These are phyloP conservation scores for Diaporthe sp. DNA, from an alignment of 2,329 filamentous ascomycete genomes.

Conservation along the genomic window DNA sequence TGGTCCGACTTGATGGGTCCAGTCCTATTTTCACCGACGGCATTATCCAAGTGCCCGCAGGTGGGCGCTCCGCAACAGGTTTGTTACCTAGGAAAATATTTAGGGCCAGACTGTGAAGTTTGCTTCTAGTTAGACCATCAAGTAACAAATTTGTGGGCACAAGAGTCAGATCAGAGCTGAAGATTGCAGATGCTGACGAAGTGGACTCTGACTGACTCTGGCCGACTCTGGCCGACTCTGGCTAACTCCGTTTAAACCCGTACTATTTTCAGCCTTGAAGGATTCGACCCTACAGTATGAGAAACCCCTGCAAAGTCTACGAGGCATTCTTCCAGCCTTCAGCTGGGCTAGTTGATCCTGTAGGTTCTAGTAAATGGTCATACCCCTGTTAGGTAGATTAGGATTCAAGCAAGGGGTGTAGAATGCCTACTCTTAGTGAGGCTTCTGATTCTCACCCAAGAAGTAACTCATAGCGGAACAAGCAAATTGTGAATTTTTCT, in stretches of 20 bases:
- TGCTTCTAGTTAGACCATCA: not conserved
- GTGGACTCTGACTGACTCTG: not conserved
- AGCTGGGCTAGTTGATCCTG: not conserved
- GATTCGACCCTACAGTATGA: not conserved
- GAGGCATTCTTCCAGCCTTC: not conserved
- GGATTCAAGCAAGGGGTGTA: not conserved
- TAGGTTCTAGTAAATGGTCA: not conserved
- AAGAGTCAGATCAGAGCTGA: not conserved
- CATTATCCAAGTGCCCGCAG: not conserved
- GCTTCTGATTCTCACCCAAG: not conserved
- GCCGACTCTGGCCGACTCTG: too few relatives aligned
- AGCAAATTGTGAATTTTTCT: not conserved
- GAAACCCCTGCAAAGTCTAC: not conserved
- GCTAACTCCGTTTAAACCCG: not conserved
- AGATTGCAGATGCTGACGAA: not conserved
- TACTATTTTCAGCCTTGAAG: not conserved
- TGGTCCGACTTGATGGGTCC: not conserved
- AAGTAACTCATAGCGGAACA: not conserved
- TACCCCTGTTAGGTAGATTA: not conserved
- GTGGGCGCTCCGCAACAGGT: too few relatives aligned
- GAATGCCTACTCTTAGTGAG: not conserved
- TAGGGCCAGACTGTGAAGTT: not conserved
- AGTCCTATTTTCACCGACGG: not conserved
- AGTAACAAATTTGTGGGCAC: not conserved
- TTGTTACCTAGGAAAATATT: not conserved